Evolutionary conservation across 192 early-diverging fungal species (phyloP).

Genomic region (Dissophora globulifera): DNA sequence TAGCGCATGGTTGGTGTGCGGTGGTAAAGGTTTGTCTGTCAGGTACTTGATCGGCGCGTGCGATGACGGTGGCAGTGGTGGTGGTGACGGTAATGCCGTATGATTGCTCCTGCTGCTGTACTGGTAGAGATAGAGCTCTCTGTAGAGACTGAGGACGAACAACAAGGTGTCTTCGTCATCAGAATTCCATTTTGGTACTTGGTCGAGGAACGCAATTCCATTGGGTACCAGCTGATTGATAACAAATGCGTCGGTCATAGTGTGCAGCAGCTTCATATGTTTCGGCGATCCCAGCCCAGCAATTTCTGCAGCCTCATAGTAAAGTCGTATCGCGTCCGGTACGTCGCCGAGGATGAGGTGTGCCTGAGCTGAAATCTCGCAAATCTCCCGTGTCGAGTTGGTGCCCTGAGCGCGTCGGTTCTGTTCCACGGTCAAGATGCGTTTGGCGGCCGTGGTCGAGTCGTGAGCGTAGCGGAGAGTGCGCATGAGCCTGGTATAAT

Average conservation of each 20-base stretch:
- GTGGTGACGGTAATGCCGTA: not conserved
- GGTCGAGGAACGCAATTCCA: slow-evolving; percentile 29
- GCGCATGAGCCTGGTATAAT: slow-evolving; percentile 33
- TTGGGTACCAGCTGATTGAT: not conserved
- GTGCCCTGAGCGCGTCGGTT: slow-evolving; percentile 6
- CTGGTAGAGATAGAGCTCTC: not conserved
- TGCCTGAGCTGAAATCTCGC: slow-evolving; percentile 20
- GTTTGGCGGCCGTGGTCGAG: not conserved
- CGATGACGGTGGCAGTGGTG: not conserved
- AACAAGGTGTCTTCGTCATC: not conserved
- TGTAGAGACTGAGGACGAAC: slow-evolving; percentile 6
- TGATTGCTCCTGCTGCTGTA: not conserved
- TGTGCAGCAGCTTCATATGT: slow-evolving; percentile 11
- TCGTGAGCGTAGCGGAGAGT: slow-evolving; percentile 12
- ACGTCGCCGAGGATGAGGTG: slow-evolving; percentile 18
- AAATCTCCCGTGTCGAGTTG: slow-evolving; percentile 2
- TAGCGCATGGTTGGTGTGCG: not conserved
- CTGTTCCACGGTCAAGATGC: slow-evolving; percentile 13
- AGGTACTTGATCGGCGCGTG: not conserved
- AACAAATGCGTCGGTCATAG: slow-evolving; percentile 24
- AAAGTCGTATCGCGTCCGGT: slow-evolving; percentile 3
- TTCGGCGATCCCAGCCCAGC: not conserved
- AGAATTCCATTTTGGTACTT: not conserved
- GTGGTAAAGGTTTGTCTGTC: not conserved
- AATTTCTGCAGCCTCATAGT: not conserved